phyloP scores from a whole-genome alignment of 345 rosid species.

The Linum lewisii region DNA sequence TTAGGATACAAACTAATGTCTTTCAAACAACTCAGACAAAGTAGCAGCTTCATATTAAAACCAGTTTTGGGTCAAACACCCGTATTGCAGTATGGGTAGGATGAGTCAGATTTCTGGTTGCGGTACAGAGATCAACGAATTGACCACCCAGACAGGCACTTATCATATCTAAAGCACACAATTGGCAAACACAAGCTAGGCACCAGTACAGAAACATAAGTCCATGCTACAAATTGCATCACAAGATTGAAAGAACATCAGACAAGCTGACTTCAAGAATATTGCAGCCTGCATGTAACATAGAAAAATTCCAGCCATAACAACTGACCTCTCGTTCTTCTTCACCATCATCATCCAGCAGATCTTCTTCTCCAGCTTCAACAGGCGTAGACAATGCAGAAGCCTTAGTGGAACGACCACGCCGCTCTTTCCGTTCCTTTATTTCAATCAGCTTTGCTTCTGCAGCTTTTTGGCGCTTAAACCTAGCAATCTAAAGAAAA shows the following conservation, averaged over 20 bases:
- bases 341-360: conserved; percentile 83
- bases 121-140: neutral
- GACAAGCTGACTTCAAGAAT: too few species aligned
- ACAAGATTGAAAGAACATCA: too few species aligned
- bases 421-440: conserved; percentile 77
- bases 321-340: conserved; percentile 88
- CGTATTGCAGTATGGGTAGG: too few species aligned
- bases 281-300: neutral
- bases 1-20: neutral
- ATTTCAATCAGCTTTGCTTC: conserved; percentile 78
- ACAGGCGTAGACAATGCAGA: conserved; percentile 68
- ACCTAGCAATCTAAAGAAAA: conserved; percentile 62
- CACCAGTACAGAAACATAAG: neutral
- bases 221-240: too few species aligned
- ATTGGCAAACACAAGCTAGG: neutral
- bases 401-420: conserved; percentile 68
- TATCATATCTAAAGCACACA: neutral
- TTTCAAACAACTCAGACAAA: too few species aligned
- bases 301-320: neutral
- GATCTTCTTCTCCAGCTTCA: conserved; percentile 79
- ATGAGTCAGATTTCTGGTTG: neutral
- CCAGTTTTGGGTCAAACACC: too few species aligned
- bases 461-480: conserved; percentile 72
- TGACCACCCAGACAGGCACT: neutral
- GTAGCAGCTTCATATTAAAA: too few species aligned